Base-by-base conservation (phyloP, 352 stramenopile genomes). In the Pythium coloratum region DNA sequence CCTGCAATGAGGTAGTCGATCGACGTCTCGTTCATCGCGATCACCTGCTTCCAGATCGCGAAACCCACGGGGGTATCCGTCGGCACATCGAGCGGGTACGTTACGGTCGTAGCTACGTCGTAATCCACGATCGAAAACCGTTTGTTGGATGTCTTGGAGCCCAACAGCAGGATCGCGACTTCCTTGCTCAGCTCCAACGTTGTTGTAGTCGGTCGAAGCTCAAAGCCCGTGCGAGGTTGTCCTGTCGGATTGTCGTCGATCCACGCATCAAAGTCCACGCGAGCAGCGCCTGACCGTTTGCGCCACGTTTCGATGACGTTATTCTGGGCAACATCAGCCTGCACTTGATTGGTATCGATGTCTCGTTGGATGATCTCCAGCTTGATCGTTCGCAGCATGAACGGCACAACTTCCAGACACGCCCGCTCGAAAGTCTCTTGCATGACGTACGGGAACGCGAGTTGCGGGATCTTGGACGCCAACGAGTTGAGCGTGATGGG, bases 41-140 rank as follows among this genome's bases (percentile, higher is more conserved):
- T 82, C 28, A 91, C 77, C 55, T 88, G 78, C 28, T 91, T 91
- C 85, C 85, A 93, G 50, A 93, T 88, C 24, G 69, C 82, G 58
- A 93, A 93, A 2, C 82, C 85, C 1, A 73, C 66, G 0, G 80
- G 78, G 0, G 81, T 89, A 4, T 66, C 56, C 1, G 71, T 73
- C 0, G 72, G 70, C n/a, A 59, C 32, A 13, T 76, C 67, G 10
- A 85, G 49, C 0, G 64, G 51, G 24, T 78, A 75, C 16, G 63
- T 58, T 8, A 71, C 70, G 24, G 62, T 60, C 33, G 62, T 63
- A 28, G 33, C 24, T 0, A 71, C 24, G 18, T 90, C 76, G 46
- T 91, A 91, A 54, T 90, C 82, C 1, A 93, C 73, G 20, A 93
- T 69, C 2, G 82, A 93, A 34, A 91, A 93, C 1, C 77, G 76